Evolutionary conservation across 495 filamentous ascomycete genomes (phyloP), one percentile per base, ranked within the genome.

Genomic region (Penicillium diatomitis): DNA sequence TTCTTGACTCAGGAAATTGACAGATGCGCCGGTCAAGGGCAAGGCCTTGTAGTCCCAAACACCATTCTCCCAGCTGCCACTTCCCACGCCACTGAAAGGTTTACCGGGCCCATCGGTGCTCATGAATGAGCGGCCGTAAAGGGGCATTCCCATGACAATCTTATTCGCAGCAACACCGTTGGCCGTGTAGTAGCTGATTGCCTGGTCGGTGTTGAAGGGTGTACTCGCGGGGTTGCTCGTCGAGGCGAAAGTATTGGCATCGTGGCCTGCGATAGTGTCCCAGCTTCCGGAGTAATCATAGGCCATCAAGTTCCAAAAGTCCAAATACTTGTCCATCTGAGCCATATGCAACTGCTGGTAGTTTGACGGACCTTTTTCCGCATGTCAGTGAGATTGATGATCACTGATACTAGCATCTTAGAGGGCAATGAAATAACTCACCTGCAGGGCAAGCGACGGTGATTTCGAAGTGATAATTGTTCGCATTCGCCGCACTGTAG

Each of bases 41-140:
- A 84, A 58, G 0, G 58, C 86, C 58, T 83, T 83, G 62, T 82
- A 91, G 58, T 90, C 82, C 82, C 84, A 95, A 0, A 90, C 73
- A 0, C 90, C 90, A 10, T 78, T 72, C 69, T 95, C 85, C 71
- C 81, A 86, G 34, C 74, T 77, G 32, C 68, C 84, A 62, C 73
- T 61, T 2, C 89, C 88, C 38, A 85, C 70, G 9, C 87, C 85
- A 41, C 61, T 73, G 65, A 78, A 96, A 8, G 75, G 64, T 35
- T 72, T 63, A 1, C 90, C 90, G 0, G 82, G 77, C 0, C 90
- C 89, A 10, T 72, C 60, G 0, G 90, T 95, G 27, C 74, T 68
- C 48, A 75, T 67, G 57, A 95, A 96, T 6, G 86, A 75, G 6
- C 88, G 83, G 0, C 90, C 91, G 58, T 95, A 96, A 0, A 96